These are phyloP conservation scores for Neonectria magnoliae DNA, from an alignment of 2,329 filamentous ascomycete genomes.

Conservation along the genomic window DNA sequence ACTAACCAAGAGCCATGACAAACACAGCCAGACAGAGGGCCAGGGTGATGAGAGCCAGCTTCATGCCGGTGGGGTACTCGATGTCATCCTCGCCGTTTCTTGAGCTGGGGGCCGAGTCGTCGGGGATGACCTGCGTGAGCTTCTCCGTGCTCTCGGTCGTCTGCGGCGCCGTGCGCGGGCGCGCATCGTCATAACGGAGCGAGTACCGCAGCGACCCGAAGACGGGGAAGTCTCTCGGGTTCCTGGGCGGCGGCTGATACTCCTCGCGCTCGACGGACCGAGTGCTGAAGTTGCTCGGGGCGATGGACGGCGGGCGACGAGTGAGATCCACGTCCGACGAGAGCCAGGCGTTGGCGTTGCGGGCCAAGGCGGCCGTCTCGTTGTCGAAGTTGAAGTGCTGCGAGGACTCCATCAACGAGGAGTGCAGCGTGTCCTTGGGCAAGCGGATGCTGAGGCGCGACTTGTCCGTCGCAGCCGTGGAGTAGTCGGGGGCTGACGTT, in stretches of 20 bases:
- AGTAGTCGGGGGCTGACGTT: constrained; percentile 44
- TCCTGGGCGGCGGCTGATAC: constrained; percentile 22
- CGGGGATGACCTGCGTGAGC: constrained; percentile 21
- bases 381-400: constrained; percentile 39
- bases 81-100: constrained; percentile 7
- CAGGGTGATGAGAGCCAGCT: constrained; percentile 48
- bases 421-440: constrained; percentile 38
- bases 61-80: constrained; percentile 39
- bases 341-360: constrained; percentile 39
- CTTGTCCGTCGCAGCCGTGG: constrained; percentile 35
- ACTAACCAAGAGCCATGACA: constrained; percentile 52
- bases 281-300: constrained; percentile 35
- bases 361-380: constrained; percentile 35
- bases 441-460: constrained; percentile 41
- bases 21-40: constrained; percentile 53
- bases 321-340: constrained; percentile 35
- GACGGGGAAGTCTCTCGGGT: constrained; percentile 31
- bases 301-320: constrained; percentile 36
- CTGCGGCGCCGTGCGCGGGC: constrained; percentile 30
- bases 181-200: constrained; percentile 34
- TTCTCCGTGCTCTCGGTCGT: constrained; percentile 43
- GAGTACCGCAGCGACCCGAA: constrained; percentile 40
- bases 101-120: constrained; percentile 12
- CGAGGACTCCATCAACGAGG: constrained; percentile 38
- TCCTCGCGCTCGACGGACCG: constrained; percentile 33